A percentile compares a stretch with the other conserved stretches of the same genome.
These are phyloP conservation scores for Spergularia marina DNA, from an alignment of 148 eudicot species.

Conservation along the genomic window DNA sequence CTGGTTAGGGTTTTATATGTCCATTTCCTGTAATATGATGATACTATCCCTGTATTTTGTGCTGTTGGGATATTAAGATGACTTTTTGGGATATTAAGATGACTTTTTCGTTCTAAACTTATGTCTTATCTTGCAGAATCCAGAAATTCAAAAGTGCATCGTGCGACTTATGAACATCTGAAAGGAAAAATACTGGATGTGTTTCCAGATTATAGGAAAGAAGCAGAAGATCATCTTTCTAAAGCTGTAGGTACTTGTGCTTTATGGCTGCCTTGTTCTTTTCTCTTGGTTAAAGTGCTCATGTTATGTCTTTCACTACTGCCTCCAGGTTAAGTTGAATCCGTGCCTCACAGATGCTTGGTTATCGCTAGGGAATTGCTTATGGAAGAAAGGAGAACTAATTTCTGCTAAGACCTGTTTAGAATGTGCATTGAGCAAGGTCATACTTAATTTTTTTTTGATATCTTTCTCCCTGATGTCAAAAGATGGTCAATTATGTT, in stretches of 20 bases:
- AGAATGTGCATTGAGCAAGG: slow-evolving; percentile 79
- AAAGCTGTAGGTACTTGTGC: slow-evolving; percentile 64
- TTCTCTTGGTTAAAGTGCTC: slow-evolving; percentile 9
- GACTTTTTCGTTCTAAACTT: not conserved
- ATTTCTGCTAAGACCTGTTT: slow-evolving; percentile 67
- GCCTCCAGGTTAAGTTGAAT: slow-evolving; percentile 78
- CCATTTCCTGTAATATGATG: not conserved
- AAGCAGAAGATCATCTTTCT: slow-evolving; percentile 98
- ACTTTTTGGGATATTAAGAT: not conserved
- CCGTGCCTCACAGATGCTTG: slow-evolving; percentile 92
- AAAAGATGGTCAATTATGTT: not conserved
- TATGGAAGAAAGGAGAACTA: slow-evolving; percentile 93
- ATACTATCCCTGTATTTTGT: not conserved
- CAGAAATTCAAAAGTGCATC: slow-evolving; percentile 58
- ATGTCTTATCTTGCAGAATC: slow-evolving; percentile 49
- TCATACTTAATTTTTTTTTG: slow-evolving; percentile 21
- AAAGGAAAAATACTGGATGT: slow-evolving; percentile 86
- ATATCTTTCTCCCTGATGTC: slow-evolving; percentile 4
- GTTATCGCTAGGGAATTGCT: slow-evolving; percentile 82
- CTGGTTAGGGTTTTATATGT: not conserved
- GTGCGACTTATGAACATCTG: slow-evolving; percentile 82
- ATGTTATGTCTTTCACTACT: slow-evolving; percentile 16
- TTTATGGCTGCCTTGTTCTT: not conserved
- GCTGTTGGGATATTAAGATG: not conserved
- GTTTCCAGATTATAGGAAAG: slow-evolving; percentile 73